phyloP scores from a whole-genome alignment of 2,329 filamentous ascomycete genomes.

The Ascochyta clinopodiicola region DNA sequence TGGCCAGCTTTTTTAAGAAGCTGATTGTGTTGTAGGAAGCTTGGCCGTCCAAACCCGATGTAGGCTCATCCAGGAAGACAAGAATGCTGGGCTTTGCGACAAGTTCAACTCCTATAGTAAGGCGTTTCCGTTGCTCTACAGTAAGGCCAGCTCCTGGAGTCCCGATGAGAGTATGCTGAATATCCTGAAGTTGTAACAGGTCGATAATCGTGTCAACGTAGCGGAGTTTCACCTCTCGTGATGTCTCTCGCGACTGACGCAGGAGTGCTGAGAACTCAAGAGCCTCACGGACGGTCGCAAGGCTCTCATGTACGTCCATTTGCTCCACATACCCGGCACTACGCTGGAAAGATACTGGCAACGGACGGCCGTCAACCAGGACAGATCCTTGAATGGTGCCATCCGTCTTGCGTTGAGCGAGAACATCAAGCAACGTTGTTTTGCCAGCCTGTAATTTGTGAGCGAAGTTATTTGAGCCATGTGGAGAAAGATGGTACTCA shows the following conservation, averaged over 20 bases:
- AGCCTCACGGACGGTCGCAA: conserved; percentile 35
- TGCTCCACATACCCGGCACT: conserved; percentile 43
- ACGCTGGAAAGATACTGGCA: conserved; percentile 35
- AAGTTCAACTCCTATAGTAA: conserved; percentile 66
- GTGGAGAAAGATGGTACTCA: too few relatives aligned
- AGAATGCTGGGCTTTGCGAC: conserved; percentile 70
- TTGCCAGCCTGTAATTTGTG: conserved; percentile 28
- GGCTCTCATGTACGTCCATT: conserved; percentile 34
- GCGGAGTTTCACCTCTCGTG: conserved; percentile 26
- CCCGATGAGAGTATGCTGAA: conserved; percentile 31
- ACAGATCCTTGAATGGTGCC: conserved; percentile 36
- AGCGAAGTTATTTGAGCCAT: too few relatives aligned
- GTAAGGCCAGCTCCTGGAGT: conserved; percentile 30
- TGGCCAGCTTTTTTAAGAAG: conserved; percentile 73
- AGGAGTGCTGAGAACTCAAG: conserved; percentile 36
- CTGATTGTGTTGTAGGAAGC: conserved; percentile 76
- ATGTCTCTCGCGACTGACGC: conserved; percentile 26
- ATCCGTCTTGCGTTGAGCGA: conserved; percentile 34
- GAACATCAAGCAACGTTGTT: conserved; percentile 40
- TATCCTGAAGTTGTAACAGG: conserved; percentile 30
- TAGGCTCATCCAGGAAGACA: conserved; percentile 75
- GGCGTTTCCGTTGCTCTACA: conserved; percentile 56
- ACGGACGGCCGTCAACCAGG: conserved; percentile 33
- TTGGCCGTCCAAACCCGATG: conserved; percentile 71
- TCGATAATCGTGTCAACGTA: conserved; percentile 37